phyloP scores from a whole-genome alignment of 352 stramenopile species.

The Paralagenidium karlingii region DNA sequence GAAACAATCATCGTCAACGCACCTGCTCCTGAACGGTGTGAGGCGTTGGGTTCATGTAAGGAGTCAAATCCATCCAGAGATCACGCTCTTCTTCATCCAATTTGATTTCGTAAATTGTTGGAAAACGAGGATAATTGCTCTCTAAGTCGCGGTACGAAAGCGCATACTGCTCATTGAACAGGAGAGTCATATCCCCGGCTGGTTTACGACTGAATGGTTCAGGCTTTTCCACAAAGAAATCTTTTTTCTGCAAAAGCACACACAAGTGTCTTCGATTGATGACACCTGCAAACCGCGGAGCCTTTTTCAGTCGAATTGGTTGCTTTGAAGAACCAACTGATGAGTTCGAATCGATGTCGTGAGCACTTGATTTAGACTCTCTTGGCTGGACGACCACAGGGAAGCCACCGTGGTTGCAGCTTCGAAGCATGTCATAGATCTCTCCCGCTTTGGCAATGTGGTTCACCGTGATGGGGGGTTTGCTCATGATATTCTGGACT shows the following conservation, averaged over 20 bases:
- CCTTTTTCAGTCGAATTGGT: constrained; percentile 5
- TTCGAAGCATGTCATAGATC: constrained; percentile 64
- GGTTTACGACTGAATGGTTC: constrained; percentile 65
- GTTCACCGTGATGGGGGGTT: constrained; percentile 33
- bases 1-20: background rate
- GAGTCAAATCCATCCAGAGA: constrained; percentile 90
- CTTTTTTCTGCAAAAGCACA: constrained; percentile 73
- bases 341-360: constrained; percentile 5
- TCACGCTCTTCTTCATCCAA: constrained; percentile 83
- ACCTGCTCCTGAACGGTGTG: constrained; percentile 90
- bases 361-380: constrained; percentile 17
- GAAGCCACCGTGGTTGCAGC: constrained; percentile 59
- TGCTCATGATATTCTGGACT: constrained; percentile 71
- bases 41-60: constrained; percentile 95
- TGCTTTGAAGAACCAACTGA: too few species aligned
- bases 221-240: constrained; percentile 73
- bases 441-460: constrained; percentile 69
- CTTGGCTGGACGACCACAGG: constrained; percentile 39
- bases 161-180: constrained; percentile 82
- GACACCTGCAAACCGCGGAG: constrained; percentile 50
- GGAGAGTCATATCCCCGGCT: constrained; percentile 58
- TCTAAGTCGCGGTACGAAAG: constrained; percentile 79
- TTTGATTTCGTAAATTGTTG: constrained; percentile 78
- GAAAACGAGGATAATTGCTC: constrained; percentile 71
- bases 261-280: constrained; percentile 69